phyloP scores from a whole-genome alignment of 2,329 filamentous ascomycete genomes.

The Colletotrichum camelliae region DNA sequence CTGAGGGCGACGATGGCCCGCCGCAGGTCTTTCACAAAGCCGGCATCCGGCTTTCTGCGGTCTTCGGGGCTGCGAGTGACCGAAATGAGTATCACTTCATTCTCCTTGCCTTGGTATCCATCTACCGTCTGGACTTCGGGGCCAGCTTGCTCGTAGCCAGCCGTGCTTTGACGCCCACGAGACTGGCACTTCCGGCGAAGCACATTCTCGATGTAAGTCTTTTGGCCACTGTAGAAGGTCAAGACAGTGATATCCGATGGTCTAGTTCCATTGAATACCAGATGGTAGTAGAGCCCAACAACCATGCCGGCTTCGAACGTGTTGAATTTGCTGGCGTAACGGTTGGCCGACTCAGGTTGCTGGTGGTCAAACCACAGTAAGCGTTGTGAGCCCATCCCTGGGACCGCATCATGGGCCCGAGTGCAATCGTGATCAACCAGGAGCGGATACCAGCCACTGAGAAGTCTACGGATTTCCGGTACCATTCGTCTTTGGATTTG shows the following conservation, averaged over 20 bases:
- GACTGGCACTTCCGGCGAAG: slow-evolving; percentile 34
- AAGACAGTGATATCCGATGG: slow-evolving; percentile 74
- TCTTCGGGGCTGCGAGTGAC: slow-evolving; percentile 73
- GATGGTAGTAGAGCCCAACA: slow-evolving; percentile 72
- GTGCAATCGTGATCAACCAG: slow-evolving; percentile 52
- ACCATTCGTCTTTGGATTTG: slow-evolving; percentile 69
- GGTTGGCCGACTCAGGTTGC: slow-evolving; percentile 69
- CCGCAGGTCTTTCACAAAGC: slow-evolving; percentile 73
- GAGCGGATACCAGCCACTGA: slow-evolving; percentile 52
- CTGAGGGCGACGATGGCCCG: slow-evolving; percentile 65
- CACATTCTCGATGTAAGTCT: slow-evolving; percentile 63
- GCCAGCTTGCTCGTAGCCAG: slow-evolving; percentile 26
- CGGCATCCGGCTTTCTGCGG: slow-evolving; percentile 54
- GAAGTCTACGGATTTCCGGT: slow-evolving; percentile 47
- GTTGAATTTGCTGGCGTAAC: slow-evolving; percentile 72
- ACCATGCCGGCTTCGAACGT: slow-evolving; percentile 78
- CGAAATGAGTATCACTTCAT: slow-evolving; percentile 81
- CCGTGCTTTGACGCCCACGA: neutral
- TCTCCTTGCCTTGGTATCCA: slow-evolving; percentile 91
- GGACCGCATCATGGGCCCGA: slow-evolving; percentile 35
- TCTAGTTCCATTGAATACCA: slow-evolving; percentile 69
- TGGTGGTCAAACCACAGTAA: slow-evolving; percentile 48
- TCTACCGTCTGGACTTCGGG: slow-evolving; percentile 70
- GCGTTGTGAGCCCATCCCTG: slow-evolving; percentile 45
- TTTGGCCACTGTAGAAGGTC: slow-evolving; percentile 88